phyloP scores from a whole-genome alignment of 177 flowering plant genomes.

The Vitis hybrid region DNA sequence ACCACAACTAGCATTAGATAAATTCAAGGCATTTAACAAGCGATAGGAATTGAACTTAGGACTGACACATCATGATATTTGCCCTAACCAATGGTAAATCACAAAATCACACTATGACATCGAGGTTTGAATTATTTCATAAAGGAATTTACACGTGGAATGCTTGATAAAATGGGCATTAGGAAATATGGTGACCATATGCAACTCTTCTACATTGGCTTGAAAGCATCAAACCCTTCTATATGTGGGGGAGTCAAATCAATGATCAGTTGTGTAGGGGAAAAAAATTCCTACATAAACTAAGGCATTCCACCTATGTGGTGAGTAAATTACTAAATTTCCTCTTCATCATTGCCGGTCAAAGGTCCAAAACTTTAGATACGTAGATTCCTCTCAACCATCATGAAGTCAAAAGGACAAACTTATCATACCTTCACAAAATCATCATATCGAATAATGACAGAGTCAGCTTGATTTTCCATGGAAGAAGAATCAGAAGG shows the following conservation, averaged over 20 bases:
- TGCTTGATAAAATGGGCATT: not conserved
- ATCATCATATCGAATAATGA: slow-evolving; percentile 65
- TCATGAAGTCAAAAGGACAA: not conserved
- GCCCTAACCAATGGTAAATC: not conserved
- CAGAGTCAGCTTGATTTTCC: slow-evolving; percentile 44
- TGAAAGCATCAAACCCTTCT: too few species aligned
- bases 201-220: too few species aligned
- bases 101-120: not conserved
- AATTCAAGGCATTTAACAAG: too few species aligned
- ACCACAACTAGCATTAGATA: too few species aligned
- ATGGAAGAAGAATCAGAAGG: slow-evolving; percentile 31
- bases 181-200: not conserved
- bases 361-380: not conserved
- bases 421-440: slow-evolving; percentile 61
- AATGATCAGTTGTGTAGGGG: too few species aligned
- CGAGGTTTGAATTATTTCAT: not conserved
- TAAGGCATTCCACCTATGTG: not conserved
- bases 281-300: not conserved
- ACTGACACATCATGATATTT: too few species aligned
- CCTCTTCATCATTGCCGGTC: not conserved
- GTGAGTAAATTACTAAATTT: not conserved
- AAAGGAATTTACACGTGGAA: not conserved
- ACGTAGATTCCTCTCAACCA: not conserved
- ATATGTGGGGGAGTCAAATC: too few species aligned
- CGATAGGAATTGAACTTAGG: too few species aligned